A percentile compares a stretch with the other conserved stretches of the same genome.
These are phyloP conservation scores for Calonectria honghensis DNA, from an alignment of 2,329 filamentous ascomycete genomes.

Conservation along the genomic window DNA sequence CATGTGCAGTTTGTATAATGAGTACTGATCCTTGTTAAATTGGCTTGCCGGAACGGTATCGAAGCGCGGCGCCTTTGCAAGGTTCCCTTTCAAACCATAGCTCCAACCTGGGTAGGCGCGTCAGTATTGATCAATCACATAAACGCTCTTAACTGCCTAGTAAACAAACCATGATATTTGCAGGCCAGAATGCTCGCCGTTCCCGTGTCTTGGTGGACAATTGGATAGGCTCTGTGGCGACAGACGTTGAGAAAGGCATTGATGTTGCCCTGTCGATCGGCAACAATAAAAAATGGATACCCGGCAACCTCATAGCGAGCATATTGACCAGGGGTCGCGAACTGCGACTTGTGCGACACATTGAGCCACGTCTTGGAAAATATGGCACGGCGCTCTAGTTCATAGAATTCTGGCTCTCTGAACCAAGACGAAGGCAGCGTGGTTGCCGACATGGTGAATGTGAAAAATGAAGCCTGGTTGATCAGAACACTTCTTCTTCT, in stretches of 20 bases:
- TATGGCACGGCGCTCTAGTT: constrained; percentile 31
- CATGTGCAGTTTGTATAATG: constrained; percentile 33
- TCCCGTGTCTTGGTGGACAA: constrained; percentile 26
- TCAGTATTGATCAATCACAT: not conserved
- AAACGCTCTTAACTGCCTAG: not conserved
- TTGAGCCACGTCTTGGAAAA: constrained; percentile 32
- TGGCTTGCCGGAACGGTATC: constrained; percentile 25
- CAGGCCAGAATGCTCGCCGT: constrained; percentile 25
- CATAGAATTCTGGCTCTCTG: constrained; percentile 30
- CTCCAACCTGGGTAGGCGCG: constrained; percentile 26
- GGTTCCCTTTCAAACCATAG: constrained; percentile 30
- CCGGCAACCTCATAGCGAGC: constrained; percentile 30
- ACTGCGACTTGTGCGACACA: constrained; percentile 34
- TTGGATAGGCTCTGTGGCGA: constrained; percentile 27
- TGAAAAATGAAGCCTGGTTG: not conserved
- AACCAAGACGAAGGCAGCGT: constrained; percentile 33
- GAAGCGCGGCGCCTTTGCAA: constrained; percentile 34
- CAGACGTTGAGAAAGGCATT: constrained; percentile 35
- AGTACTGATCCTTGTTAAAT: constrained; percentile 36
- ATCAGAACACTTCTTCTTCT: not conserved
- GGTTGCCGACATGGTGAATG: constrained; percentile 4
- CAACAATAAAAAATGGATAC: constrained; percentile 31
- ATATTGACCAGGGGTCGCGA: constrained; percentile 29
- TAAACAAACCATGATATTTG: constrained; percentile 29
- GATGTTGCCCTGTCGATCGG: constrained; percentile 27